These are phyloP conservation scores for Larix kaempferi DNA, from an alignment of 75 land plant species.

Conservation along the genomic window DNA sequence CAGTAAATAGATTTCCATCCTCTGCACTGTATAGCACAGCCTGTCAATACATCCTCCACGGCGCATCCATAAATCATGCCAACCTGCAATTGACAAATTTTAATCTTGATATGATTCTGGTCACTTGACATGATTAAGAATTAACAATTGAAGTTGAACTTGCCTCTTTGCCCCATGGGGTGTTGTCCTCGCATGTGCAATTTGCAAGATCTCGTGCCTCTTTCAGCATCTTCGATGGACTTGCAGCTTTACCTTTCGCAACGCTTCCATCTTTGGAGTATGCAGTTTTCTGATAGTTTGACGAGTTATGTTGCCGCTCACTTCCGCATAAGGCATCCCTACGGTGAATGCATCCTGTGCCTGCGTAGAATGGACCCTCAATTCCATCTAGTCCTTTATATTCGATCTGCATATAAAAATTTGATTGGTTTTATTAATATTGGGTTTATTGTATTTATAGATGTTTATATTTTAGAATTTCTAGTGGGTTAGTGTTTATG, in stretches of 20 bases:
- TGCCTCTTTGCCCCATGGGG: constrained; percentile 30
- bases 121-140: too few species aligned
- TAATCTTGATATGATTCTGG: too few species aligned
- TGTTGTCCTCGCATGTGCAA: constrained; percentile 22
- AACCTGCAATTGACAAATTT: constrained; percentile 17
- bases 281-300: constrained; percentile 23
- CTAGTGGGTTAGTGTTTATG: too few species aligned
- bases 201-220: constrained; percentile 16
- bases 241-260: background rate
- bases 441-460: too few species aligned
- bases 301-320: background rate
- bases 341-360: constrained; percentile 37
- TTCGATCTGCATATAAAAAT: background rate
- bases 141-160: background rate
- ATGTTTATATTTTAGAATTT: too few species aligned
- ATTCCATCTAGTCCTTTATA: background rate
- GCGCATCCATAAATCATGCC: constrained; percentile 33
- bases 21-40: constrained; percentile 26
- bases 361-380: background rate
- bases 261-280: background rate
- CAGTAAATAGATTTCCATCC: constrained; percentile 33
- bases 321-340: constrained; percentile 10
- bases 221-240: constrained; percentile 4
- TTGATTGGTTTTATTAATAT: background rate
- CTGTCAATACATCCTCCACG: constrained; percentile 34